phyloP scores from a whole-genome alignment of 441 rosid species.

The Gossypium davidsonii region DNA sequence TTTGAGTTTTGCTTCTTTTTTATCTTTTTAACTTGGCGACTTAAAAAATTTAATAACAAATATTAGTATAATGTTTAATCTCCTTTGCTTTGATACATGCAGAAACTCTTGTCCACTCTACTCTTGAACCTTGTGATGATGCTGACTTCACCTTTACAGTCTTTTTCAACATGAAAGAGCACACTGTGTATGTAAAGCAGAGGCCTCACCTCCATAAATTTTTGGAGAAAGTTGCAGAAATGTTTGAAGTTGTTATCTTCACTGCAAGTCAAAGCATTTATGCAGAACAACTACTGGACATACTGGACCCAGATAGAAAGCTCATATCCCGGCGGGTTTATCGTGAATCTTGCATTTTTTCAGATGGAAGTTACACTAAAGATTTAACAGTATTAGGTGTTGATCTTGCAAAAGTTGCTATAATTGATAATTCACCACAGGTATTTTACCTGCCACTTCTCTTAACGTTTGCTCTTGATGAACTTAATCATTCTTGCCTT shows the following conservation, averaged over 20 bases:
- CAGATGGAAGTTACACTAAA: conserved; percentile 84
- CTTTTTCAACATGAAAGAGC: conserved; percentile 84
- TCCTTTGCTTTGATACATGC: conserved; percentile 27
- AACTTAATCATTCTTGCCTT: not conserved
- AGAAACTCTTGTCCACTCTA: conserved; percentile 95
- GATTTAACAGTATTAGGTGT: conserved; percentile 90
- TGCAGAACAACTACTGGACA: conserved; percentile 76
- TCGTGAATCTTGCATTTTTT: conserved; percentile 84
- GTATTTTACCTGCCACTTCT: conserved; percentile 28
- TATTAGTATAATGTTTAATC: not conserved
- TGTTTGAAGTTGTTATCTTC: conserved; percentile 81
- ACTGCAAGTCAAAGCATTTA: conserved; percentile 96
- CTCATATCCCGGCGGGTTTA: conserved; percentile 64
- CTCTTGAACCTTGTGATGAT: conserved; percentile 64
- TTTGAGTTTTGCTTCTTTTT: not conserved
- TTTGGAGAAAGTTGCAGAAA: conserved; percentile 84
- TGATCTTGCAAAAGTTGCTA: conserved; percentile 91
- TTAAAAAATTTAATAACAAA: not conserved
- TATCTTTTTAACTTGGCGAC: not conserved
- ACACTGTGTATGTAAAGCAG: conserved; percentile 71
- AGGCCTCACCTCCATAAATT: conserved; percentile 76
- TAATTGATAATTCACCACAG: conserved; percentile 96
- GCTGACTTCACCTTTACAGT: conserved; percentile 82
- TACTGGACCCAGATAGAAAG: conserved; percentile 71
- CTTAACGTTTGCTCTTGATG: not conserved